Base-by-base conservation (phyloP, 2,329 filamentous ascomycete species). In the Corinectria fuckeliana region DNA sequence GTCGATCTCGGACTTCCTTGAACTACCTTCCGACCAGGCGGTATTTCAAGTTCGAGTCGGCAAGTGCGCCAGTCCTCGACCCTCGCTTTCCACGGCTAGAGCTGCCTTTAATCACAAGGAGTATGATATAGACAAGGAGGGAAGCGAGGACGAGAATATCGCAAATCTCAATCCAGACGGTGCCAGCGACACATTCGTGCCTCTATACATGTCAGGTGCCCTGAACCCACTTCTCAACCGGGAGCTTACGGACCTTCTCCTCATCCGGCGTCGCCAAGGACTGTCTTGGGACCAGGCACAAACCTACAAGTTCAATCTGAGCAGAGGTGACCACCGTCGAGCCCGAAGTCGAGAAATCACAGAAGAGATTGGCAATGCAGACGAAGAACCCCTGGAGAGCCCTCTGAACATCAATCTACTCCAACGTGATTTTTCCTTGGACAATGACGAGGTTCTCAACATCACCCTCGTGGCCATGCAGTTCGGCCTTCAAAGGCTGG, bases 401-500 rank as follows among this genome's bases (percentile, higher is more conserved):
- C 25, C 23, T 30, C 14, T n/a, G 5, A 61, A 66, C 10, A 50
- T 61, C 5, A 30, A 60, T 6, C 50, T 63, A 20, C 56, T 76
- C 47, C 58, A 65, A 5, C 62, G 61, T 10, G 77, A 81, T 41
- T 68, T 75, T 50, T 59, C 75, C 0, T 50, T 63, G 8, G 65
- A 60, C 13, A 68, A 76, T 25, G 74, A 62, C 11, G 69, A 69
- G 1, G 67, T 77, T 14, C 66, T 78, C 30, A 88, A 84, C 44
- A 75, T 87, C 32, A 82, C 84, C 2, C 74, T 89, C 25, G 65
- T 85, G 25, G 81, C 83, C 1, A 91, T 92, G 82, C 90, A 96
- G 64, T 95, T 93, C 66, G 82, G 88, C 0, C 79, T 96, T 23
- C 87, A 89, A 1, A 91, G 93, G 68, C 87, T 97, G 60, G 84